These are phyloP conservation scores for Quercus alba DNA, from an alignment of 306 rosid genomes.

Conservation along the genomic window DNA sequence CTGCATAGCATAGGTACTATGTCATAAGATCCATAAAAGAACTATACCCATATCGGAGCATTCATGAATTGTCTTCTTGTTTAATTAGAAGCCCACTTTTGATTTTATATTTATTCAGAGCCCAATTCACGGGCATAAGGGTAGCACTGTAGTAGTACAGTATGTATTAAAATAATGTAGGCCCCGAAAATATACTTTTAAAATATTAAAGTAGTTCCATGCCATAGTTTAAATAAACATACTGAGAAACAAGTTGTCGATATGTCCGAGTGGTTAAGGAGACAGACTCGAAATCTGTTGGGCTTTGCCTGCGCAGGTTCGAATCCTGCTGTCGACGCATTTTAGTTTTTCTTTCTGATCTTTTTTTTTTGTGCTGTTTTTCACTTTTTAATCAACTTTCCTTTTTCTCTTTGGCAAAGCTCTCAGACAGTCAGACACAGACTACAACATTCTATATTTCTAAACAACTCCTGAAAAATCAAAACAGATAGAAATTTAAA, in stretches of 20 bases:
- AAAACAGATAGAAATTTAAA: no score
- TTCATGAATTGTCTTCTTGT: background rate
- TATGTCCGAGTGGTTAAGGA: constrained; percentile 34
- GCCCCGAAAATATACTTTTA: no score
- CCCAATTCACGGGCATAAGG: background rate
- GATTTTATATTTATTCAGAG: background rate
- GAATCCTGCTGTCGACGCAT: constrained; percentile 47
- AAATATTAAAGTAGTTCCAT: no score
- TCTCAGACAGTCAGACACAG: no score
- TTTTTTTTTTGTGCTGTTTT: background rate
- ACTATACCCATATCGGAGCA: background rate
- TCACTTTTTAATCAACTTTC: background rate
- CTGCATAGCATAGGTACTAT: background rate
- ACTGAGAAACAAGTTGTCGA: background rate
- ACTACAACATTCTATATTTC: no score
- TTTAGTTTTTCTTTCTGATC: accelerated
- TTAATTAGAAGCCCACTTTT: background rate
- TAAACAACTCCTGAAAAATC: no score
- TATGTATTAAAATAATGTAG: no score
- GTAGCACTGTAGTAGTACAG: no score
- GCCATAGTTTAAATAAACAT: accelerated
- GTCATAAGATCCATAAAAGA: background rate
- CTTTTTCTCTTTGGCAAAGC: no score
- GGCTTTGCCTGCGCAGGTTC: constrained; percentile 54
- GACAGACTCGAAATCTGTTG: constrained; percentile 25